Conservation (phyloP, 2,329 filamentous ascomycete species). For the Hymenoscyphus fraxineus region DNA sequence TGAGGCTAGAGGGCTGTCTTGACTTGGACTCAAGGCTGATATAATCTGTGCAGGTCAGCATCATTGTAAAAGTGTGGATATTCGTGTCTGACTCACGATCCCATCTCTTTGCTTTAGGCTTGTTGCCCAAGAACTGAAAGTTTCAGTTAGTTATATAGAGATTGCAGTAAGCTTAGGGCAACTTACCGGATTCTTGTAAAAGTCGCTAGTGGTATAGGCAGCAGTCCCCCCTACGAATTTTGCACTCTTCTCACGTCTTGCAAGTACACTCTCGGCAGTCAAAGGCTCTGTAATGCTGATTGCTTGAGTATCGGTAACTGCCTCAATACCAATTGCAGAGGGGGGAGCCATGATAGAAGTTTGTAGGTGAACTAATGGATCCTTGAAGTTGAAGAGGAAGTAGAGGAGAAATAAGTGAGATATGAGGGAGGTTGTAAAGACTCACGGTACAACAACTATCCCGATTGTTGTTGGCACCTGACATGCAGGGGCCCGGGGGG, state of each 20-base stretch:
- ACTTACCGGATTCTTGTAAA: constrained; percentile 73
- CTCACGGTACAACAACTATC: neutral
- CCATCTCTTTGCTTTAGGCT: constrained; percentile 78
- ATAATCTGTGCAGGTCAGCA: constrained; percentile 38
- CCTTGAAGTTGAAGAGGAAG: neutral
- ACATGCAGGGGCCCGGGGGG: neutral
- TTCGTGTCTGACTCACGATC: constrained; percentile 60
- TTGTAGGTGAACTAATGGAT: neutral
- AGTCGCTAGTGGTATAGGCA: constrained; percentile 71
- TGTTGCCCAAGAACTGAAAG: constrained; percentile 37
- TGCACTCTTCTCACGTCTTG: constrained; percentile 66
- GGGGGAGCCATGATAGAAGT: constrained; percentile 39
- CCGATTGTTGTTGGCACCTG: neutral
- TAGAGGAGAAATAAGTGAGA: neutral
- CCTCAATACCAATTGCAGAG: constrained; percentile 37
- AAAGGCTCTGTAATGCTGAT: constrained; percentile 40
- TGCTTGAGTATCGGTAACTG: constrained; percentile 43
- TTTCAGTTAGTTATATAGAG: neutral
- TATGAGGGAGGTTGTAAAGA: neutral
- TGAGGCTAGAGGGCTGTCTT: constrained; percentile 68
- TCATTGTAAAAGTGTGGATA: constrained; percentile 15
- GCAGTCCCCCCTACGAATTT: constrained; percentile 72
- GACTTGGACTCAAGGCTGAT: constrained; percentile 60
- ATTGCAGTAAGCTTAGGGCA: neutral
- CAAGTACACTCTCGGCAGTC: constrained; percentile 63